phyloP scores from a whole-genome alignment of 2,329 filamentous ascomycete species.

The Paraphoma sp. region DNA sequence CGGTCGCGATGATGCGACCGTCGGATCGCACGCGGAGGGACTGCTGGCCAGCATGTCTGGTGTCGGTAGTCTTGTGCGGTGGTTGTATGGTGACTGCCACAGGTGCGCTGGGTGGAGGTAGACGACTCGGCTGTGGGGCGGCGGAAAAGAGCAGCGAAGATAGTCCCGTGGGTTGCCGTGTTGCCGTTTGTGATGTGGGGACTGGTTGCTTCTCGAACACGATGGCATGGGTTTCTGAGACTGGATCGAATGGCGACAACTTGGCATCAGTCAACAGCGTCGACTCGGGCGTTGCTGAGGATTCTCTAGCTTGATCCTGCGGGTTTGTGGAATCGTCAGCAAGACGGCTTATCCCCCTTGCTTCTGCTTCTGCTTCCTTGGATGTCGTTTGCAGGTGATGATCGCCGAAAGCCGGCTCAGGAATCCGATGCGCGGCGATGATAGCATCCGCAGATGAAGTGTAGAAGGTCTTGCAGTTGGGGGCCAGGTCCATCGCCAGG shows the following conservation, averaged over 20 bases:
- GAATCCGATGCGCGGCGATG: slow-evolving; percentile 77
- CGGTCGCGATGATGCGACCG: slow-evolving; percentile 83
- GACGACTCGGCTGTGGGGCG: slow-evolving; percentile 11
- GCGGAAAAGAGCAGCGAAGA: slow-evolving; percentile 33
- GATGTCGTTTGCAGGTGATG: no score
- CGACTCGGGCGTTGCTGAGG: no score
- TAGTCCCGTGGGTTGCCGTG: slow-evolving; percentile 19
- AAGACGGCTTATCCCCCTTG: background rate
- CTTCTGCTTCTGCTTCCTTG: background rate
- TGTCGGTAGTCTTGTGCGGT: slow-evolving; percentile 68
- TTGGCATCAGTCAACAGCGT: no score
- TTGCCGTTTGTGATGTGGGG: slow-evolving; percentile 2
- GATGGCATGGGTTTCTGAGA: background rate
- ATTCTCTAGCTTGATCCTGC: background rate
- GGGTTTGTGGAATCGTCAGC: no score
- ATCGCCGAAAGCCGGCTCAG: slow-evolving; percentile 29
- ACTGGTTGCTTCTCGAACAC: slow-evolving; percentile 26
- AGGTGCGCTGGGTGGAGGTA: slow-evolving; percentile 3
- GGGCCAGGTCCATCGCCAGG: slow-evolving; percentile 64
- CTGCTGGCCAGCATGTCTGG: slow-evolving; percentile 91
- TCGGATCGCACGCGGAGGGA: slow-evolving; percentile 78
- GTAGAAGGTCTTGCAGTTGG: slow-evolving; percentile 65
- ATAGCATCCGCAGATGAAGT: slow-evolving; percentile 84
- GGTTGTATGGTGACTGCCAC: slow-evolving; percentile 47
- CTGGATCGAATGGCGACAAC: no score